These are phyloP conservation scores for Ephemerocybe angulata DNA, from an alignment of 768 basidiomycete genomes.

Conservation along the genomic window DNA sequence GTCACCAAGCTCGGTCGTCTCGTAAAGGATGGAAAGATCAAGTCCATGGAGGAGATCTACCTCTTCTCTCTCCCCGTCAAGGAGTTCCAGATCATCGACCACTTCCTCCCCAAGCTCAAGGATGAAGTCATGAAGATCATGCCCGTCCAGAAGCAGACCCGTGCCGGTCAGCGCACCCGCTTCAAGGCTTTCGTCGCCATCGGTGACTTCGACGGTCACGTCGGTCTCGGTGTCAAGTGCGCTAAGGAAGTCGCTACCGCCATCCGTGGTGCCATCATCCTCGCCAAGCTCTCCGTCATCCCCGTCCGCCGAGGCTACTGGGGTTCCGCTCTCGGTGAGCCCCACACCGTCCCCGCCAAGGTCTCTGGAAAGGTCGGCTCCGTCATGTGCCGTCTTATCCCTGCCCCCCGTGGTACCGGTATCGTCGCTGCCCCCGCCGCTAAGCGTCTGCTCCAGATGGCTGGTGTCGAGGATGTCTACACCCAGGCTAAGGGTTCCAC, in stretches of 20 bases:
- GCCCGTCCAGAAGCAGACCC: constrained; percentile 99
- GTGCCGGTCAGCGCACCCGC: constrained; percentile 97
- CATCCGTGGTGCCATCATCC: constrained; percentile 98
- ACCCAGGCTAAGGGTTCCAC: constrained; percentile 98
- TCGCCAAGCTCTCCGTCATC: constrained; percentile 96
- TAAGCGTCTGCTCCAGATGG: constrained; percentile 94
- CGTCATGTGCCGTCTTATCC: constrained; percentile 98
- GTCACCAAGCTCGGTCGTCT: constrained; percentile 99
- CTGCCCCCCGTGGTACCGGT: constrained; percentile 97
- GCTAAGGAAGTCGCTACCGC: constrained; percentile 99
- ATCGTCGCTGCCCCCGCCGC: constrained; percentile 98
- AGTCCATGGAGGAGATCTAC: constrained; percentile 99
- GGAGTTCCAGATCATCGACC: constrained; percentile 99
- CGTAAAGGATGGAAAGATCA: constrained; percentile 99
- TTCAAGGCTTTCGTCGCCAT: constrained; percentile 99
- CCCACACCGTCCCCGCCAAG: constrained; percentile 98
- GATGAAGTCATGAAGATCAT: constrained; percentile 99
- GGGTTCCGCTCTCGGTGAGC: constrained; percentile 98
- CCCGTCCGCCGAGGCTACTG: constrained; percentile 99
- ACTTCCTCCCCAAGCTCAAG: constrained; percentile 98
- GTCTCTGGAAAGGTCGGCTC: constrained; percentile 98
- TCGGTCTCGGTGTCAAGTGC: constrained; percentile 99
- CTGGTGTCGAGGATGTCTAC: constrained; percentile 97
- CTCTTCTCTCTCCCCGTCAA: constrained; percentile 99
- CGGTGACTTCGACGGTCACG: constrained; percentile 97